Base-by-base conservation (phyloP, 805 yeast species). In the Pichia californica region DNA sequence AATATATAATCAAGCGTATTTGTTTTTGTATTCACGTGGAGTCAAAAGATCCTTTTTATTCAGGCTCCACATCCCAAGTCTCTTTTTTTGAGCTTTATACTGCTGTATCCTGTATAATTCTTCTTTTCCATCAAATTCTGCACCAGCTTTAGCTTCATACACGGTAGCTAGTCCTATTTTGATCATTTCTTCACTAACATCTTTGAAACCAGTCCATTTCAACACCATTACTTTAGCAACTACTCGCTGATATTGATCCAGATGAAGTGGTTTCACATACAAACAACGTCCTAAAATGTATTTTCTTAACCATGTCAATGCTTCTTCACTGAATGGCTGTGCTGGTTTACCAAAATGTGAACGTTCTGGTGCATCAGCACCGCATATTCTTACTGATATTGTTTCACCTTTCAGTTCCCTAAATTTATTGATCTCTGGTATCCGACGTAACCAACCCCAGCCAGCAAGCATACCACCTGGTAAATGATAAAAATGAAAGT, bases 301-400 rank as follows among this genome's bases (percentile, higher is more conserved):
- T 13, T 63, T 52, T 30, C 82, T 68, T 28, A 93, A 67, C 96
- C 96, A 93, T 5, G 55, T 56, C 44, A 89, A 62, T 0, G 97
- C 93, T 52, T 93, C 97, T 32, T 80, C 86, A 29, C 93, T 78
- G 57, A 64, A 84, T 0, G 93, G 91, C 59, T 93, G 99, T 0
- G 95, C 83, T 0, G 94, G 88, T 47, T 84, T 83, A 1, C 99
- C 99, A 62, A 87, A 93, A 67, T 93, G 97, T 1, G 95, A 76
- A 34, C 94, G 69, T 58, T 93, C 99, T 1, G 99, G 99, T 0
- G 99, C 99, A 70, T 93, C 99, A 14, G 91, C 82, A 0, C 97
- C 99, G 62, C 93, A 84, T 18, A 93, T 66, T 38, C 99, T 70
- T 5, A 93, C 76, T 61, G 83, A 81, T 30, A 93, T 67, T 0